Evolutionary conservation across 2,329 filamentous ascomycete species (phyloP).

Genomic region (Davidsoniella eucalypti): DNA sequence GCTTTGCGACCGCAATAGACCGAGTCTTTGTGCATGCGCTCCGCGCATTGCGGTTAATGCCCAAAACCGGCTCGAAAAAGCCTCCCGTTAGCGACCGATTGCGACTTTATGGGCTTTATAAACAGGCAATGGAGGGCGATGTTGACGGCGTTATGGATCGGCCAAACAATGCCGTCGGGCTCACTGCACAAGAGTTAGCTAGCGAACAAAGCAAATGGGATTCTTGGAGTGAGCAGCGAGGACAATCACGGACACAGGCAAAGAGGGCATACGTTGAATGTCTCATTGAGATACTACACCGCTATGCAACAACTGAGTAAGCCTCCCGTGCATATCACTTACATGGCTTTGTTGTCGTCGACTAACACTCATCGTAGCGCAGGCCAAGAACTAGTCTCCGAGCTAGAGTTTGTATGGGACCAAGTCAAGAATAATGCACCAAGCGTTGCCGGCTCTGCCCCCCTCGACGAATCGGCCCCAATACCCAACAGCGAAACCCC

Average conservation of each 20-base stretch:
- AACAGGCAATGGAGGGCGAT: constrained; percentile 97
- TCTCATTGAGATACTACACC: constrained; percentile 91
- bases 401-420: constrained; percentile 99
- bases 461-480: constrained; percentile 23
- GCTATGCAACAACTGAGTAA: constrained; percentile 73
- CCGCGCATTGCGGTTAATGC: constrained; percentile 96
- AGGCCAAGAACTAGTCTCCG: constrained; percentile 70
- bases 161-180: constrained; percentile 37
- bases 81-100: constrained; percentile 74
- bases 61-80: constrained; percentile 76
- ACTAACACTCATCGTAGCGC: constrained; percentile 33
- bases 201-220: constrained; percentile 64
- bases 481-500: constrained; percentile 22
- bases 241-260: constrained; percentile 73
- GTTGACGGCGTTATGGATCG: constrained; percentile 87
- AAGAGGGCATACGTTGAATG: constrained; percentile 90
- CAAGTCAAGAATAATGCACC: constrained; percentile 81
- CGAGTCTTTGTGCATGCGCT: constrained; percentile 97
- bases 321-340: constrained; percentile 17
- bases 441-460: constrained; percentile 41
- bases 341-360: background rate
- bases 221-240: constrained; percentile 81
- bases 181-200: constrained; percentile 36
- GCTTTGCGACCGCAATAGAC: constrained; percentile 37
- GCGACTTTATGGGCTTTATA: constrained; percentile 93